Conservation (phyloP, 192 early-diverging fungal species). For the Dissophora globulifera region DNA sequence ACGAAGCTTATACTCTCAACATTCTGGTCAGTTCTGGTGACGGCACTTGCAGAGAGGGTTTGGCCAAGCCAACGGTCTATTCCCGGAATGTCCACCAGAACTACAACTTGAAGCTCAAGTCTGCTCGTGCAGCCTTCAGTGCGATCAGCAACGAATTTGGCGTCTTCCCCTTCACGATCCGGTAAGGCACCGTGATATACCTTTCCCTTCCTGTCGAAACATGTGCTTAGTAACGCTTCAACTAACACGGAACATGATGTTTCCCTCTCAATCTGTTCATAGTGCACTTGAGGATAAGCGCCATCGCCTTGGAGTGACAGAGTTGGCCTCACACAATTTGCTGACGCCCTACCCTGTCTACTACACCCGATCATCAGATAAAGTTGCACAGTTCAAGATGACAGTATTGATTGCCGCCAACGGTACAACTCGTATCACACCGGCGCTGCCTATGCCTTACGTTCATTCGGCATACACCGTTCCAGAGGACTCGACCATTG, state of each 20-base stretch:
- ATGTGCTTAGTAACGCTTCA: too few relatives aligned
- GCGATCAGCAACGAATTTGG: slow-evolving; percentile 69
- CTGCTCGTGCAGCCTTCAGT: slow-evolving; percentile 69
- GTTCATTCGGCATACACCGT: slow-evolving; percentile 77
- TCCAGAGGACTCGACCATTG: slow-evolving; percentile 47
- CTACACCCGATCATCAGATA: slow-evolving; percentile 59
- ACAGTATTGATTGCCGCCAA: slow-evolving; percentile 72
- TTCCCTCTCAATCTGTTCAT: neutral
- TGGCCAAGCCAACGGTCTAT: slow-evolving; percentile 69
- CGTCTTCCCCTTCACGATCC: slow-evolving; percentile 82
- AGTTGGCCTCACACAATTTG: slow-evolving; percentile 70
- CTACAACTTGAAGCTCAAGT: slow-evolving; percentile 77
- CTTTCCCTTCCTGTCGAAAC: neutral
- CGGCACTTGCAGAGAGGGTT: slow-evolving; percentile 61
- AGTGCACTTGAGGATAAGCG: slow-evolving; percentile 55
- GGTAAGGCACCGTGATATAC: slow-evolving; percentile 47
- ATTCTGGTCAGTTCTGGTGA: slow-evolving; percentile 73
- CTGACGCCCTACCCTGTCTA: slow-evolving; percentile 73
- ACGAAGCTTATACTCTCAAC: slow-evolving; percentile 80
- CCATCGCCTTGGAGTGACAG: slow-evolving; percentile 74
- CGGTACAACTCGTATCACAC: slow-evolving; percentile 75
- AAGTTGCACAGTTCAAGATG: slow-evolving; percentile 79
- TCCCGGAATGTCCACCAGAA: slow-evolving; percentile 78
- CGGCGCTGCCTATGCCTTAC: slow-evolving; percentile 74
- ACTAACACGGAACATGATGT: neutral